Base-by-base conservation (phyloP, 768 basidiomycete genomes). In the Suillus ampliporus region DNA sequence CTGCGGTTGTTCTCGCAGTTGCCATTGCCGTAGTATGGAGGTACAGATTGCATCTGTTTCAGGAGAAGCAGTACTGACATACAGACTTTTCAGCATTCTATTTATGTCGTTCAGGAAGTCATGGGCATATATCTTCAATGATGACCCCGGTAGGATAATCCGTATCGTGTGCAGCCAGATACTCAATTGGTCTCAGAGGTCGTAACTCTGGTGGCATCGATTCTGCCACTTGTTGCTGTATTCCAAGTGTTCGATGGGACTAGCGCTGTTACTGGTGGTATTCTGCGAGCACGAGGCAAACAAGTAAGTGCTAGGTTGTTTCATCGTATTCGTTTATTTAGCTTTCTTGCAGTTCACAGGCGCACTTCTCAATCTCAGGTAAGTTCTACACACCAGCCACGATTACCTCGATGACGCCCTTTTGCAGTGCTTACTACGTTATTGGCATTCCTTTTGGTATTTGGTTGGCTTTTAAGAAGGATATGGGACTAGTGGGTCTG, bases 171-270 rank as follows among this genome's bases (percentile, higher is more conserved):
- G 6, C 26, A 4, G 46, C 8, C 41, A 58, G 51, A 57, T 62
- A 17, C 71, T 61, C 41, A 41, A 19, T 41, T 8, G 28, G 17
- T 7, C 5, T 51, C 73, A 78, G 88, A 85, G 74, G 85, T 86
- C 15, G 62, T 67, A 43, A 67, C 60, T 9, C 69, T 75, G 15
- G 74, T 93, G 14, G 88, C 92, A 0, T 75, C 80, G 3, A 89
- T 95, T 60, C 71, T 95, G 17, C 92, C 92, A 0, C 78, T 91
- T 8, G 87, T 96, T 5, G 86, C 89, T 11, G 78, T 91, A 31
- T 91, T 89, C 81, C 91, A 97, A 74, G 86, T 96, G 4, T 90
- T 95, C 62, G 97, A 99, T 68, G 92, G 89, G 1, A 80, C 87
- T 13, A 73, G 83, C 2, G 88, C 84, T 0, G 84, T 95, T 8